Conservation (phyloP, 257 asterid species). For the Parsonsia alboflavescens region DNA sequence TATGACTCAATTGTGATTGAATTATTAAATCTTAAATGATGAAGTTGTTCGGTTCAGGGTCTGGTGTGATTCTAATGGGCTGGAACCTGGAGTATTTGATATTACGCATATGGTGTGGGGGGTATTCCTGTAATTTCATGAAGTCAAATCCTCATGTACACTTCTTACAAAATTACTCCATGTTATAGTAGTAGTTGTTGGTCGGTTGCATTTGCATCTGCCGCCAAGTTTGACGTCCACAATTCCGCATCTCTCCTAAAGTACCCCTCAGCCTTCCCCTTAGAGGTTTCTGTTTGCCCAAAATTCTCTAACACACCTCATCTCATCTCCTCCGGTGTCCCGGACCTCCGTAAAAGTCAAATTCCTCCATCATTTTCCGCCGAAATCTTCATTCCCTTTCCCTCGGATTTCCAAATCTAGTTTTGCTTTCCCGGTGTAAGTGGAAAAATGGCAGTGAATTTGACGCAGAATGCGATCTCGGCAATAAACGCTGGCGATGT, state of each 20-base stretch:
- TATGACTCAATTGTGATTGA: no score
- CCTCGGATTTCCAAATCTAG: conserved; percentile 9
- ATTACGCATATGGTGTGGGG: no score
- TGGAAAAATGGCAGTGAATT: conserved; percentile 53
- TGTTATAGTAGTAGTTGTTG: neutral
- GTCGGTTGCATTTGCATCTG: conserved; percentile 4
- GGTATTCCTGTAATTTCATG: no score
- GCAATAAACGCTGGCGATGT: conserved; percentile 75
- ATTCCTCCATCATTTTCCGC: neutral
- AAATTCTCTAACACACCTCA: neutral
- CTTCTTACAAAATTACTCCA: no score
- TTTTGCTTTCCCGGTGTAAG: neutral
- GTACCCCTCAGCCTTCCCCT: neutral
- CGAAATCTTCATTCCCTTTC: conserved; percentile 3
- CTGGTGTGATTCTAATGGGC: no score
- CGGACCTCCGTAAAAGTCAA: neutral
- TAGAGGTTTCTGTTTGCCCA: neutral
- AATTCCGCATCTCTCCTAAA: neutral
- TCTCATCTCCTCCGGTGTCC: neutral
- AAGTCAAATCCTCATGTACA: no score
- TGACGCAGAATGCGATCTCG: conserved; percentile 68
- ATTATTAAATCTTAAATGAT: no score
- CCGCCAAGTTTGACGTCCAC: conserved; percentile 11
- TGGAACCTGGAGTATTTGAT: no score
- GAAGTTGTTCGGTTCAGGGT: no score